Base-by-base conservation (phyloP, 2,329 filamentous ascomycete genomes). In the Pochonia chlamydosporia region DNA sequence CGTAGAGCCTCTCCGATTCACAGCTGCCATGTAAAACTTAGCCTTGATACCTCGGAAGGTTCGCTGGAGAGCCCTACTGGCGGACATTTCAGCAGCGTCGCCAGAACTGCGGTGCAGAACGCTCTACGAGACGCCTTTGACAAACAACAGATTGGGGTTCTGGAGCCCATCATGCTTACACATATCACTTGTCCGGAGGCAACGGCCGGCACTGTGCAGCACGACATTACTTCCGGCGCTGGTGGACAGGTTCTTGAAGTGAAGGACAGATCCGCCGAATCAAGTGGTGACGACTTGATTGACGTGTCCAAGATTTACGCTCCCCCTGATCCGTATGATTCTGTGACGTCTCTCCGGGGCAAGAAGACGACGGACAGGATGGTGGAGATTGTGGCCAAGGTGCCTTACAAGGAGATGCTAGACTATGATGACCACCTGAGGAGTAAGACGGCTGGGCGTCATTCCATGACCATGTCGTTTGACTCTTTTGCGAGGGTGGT, bases 351-450 rank as follows among this genome's bases (percentile, higher is more conserved):
- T 62, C 72, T 70, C 57, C 73, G 69, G 37, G 71, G 72, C 35
- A 75, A 74, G 61, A 74, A 71, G 56, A 73, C 67, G 31, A 69
- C 66, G 28, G 66, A 69, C 47, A 69, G 73, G 40, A 74, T 71
- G 69, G 71, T 76, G 49, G 77, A 85, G 43, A 89, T 99, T 55
- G 83, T 85, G 10, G 93, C 91, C 20, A 82, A 87, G 58, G 92
- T 97, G 24, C 93, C 93, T 26, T 74, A 97, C 58, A 95, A 93
- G 68, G 92, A 97, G 67, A 96, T 97, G 89, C 84, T 97, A 30
- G 88, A 92, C 36, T 99, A 97, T 65, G 74, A 97, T 56, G 89
- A 89, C 63, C 88, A 95, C 62, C 68, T 99, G 53, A 76, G 93
- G 44, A 91, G 89, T 66, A 77, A 96, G 71, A 99, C 92, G 3